A percentile compares a stretch with the other conserved stretches of the same genome.
Conservation (phyloP, 495 filamentous ascomycete species). For the Podospora appendiculata region DNA sequence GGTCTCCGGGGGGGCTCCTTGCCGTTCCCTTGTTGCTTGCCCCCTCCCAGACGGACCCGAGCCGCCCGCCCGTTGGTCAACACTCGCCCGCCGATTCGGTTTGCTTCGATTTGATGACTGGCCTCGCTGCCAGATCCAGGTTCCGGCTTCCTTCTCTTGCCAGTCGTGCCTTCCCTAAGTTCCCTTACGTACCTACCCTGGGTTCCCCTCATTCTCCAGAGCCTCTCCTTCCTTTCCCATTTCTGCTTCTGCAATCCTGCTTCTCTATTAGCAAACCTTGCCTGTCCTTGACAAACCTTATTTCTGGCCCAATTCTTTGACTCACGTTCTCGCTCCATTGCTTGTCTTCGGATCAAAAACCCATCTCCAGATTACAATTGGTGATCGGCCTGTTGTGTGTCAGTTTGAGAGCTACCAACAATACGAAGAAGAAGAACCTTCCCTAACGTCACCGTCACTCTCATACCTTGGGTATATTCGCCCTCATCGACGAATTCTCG, state of each 20-base stretch:
- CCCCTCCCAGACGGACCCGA: background rate
- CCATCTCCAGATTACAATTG: too few relatives aligned
- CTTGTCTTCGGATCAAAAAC: too few relatives aligned
- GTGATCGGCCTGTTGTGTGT: too few relatives aligned
- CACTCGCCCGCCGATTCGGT: background rate
- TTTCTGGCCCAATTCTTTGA: background rate
- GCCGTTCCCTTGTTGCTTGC: background rate
- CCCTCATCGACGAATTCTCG: background rate
- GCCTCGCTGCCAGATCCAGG: too few relatives aligned
- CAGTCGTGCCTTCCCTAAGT: background rate
- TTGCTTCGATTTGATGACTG: too few relatives aligned
- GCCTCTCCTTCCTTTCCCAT: background rate
- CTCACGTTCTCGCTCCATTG: background rate
- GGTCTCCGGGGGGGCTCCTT: too few relatives aligned
- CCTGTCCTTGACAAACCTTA: background rate
- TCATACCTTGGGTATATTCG: too few relatives aligned
- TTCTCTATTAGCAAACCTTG: background rate
- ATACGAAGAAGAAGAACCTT: too few relatives aligned
- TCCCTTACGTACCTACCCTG: background rate
- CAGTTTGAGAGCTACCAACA: too few relatives aligned
- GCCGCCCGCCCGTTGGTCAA: background rate
- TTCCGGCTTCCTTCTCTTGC: too few relatives aligned
- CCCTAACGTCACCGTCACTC: too few relatives aligned
- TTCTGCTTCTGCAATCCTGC: background rate
- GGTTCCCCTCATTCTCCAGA: background rate